A percentile compares a stretch with the other conserved stretches of the same genome.
phyloP scores from a whole-genome alignment of 768 basidiomycete species.

The Mycena rebaudengoi region DNA sequence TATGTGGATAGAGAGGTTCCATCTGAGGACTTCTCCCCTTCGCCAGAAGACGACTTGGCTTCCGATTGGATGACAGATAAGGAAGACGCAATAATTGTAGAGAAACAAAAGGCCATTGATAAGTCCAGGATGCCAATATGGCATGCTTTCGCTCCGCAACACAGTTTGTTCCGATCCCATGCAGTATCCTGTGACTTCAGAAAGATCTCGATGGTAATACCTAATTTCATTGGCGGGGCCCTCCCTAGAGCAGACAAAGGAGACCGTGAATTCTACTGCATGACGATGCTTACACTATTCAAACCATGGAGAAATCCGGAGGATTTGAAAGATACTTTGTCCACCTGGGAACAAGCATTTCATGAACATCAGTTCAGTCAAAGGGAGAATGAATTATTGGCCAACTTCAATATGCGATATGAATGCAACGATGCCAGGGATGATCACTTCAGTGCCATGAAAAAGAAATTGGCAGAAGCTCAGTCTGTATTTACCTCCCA shows the following conservation, averaged over 20 bases:
- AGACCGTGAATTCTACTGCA: conserved; percentile 42
- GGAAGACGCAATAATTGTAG: neutral
- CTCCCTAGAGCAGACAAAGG: conserved; percentile 41
- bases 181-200: conserved; percentile 14
- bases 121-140: conserved; percentile 21
- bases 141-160: conserved; percentile 1
- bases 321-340: conserved; percentile 31
- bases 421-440: conserved; percentile 39
- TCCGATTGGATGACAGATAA: too few species aligned
- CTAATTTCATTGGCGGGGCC: conserved; percentile 40
- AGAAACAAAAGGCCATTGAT: neutral
- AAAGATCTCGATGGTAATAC: conserved; percentile 9
- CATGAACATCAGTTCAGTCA: conserved; percentile 6
- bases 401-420: conserved; percentile 35
- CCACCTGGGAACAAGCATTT: conserved; percentile 36
- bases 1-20: too few species aligned
- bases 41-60: too few species aligned
- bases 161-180: too few species aligned
- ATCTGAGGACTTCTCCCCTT: too few species aligned
- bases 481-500: conserved; percentile 16
- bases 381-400: conserved; percentile 25
- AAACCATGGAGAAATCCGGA: conserved; percentile 41
- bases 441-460: conserved; percentile 30
- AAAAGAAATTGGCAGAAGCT: conserved; percentile 3
- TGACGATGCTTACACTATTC: conserved; percentile 43